Percentiles rank a stretch among this genome's conserved stretches.
phyloP scores from a whole-genome alignment of 768 basidiomycete genomes.

The Sarcodon sp. region DNA sequence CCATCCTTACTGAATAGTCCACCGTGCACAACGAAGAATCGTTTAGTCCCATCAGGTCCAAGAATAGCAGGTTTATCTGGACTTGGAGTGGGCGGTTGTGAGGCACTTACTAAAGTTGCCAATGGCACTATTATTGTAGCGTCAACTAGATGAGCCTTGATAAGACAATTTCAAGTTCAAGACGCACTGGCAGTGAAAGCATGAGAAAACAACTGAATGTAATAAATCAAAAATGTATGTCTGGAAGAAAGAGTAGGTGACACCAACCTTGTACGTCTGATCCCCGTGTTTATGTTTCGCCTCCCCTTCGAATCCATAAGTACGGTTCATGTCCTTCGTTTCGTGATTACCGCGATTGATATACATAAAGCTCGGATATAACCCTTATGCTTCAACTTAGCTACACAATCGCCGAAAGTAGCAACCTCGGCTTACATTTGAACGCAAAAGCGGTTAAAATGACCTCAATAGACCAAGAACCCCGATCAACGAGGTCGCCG shows the following conservation, averaged over 20 bases:
- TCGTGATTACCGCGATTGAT: constrained; percentile 97
- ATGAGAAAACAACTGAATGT: constrained; percentile 71
- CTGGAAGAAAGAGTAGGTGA: neutral
- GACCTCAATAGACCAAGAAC: constrained; percentile 92
- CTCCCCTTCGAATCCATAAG: constrained; percentile 93
- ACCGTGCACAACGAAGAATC: constrained; percentile 93
- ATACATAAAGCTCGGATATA: constrained; percentile 82
- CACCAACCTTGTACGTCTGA: constrained; percentile 74
- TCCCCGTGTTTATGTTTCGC: constrained; percentile 95
- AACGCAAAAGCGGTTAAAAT: constrained; percentile 88
- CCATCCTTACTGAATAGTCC: constrained; percentile 93
- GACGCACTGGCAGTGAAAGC: constrained; percentile 79
- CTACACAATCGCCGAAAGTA: neutral
- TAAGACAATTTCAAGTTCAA: neutral
- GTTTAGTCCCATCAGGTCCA: constrained; percentile 68
- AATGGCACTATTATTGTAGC: constrained; percentile 57
- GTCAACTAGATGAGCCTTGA: neutral
- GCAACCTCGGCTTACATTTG: constrained; percentile 53
- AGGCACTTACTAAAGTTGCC: constrained; percentile 72
- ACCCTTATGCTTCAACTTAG: constrained; percentile 39
- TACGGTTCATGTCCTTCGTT: constrained; percentile 92
- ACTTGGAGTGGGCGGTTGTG: constrained; percentile 31
- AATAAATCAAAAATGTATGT: constrained; percentile 2
- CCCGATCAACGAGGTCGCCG: constrained; percentile 94
- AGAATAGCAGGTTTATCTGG: constrained; percentile 45